These are phyloP conservation scores for Fusarium buxicola DNA, from an alignment of 2,329 filamentous ascomycete genomes.

Conservation along the genomic window DNA sequence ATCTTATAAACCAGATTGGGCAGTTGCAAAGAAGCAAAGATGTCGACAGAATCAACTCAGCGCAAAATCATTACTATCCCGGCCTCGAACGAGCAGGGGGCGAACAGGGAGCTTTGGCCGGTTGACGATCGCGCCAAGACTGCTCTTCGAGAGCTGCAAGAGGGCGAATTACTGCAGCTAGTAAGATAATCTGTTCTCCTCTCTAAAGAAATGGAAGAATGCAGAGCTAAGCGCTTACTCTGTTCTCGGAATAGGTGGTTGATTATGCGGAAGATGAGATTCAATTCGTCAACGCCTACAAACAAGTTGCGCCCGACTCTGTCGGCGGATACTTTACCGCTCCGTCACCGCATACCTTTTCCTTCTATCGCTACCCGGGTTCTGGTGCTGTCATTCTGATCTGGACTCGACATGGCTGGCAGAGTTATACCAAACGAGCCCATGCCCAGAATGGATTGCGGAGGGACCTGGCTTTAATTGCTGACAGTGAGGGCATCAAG, in stretches of 20 bases:
- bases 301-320: not conserved
- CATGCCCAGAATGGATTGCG: conserved; percentile 10
- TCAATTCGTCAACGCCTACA: not conserved
- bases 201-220: not conserved
- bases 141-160: conserved; percentile 1
- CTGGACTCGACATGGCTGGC: conserved; percentile 15
- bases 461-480: conserved; percentile 10
- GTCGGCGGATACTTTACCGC: not conserved
- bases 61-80: not conserved
- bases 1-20: too few relatives aligned
- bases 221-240: not conserved
- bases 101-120: not conserved
- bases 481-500: not conserved
- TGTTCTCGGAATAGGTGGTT: not conserved
- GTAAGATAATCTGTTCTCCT: not conserved
- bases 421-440: conserved; percentile 7
- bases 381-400: conserved; percentile 18
- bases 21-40: not conserved
- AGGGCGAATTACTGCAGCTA: conserved; percentile 19
- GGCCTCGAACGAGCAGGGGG: not conserved
- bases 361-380: conserved; percentile 11
- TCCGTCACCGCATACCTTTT: not conserved
- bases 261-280: conserved; percentile 5
- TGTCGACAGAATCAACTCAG: conserved; percentile 2
- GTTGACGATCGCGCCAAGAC: conserved; percentile 3